Evolutionary conservation across 148 eudicot species (phyloP).

Genomic region (Cornus kousa): DNA sequence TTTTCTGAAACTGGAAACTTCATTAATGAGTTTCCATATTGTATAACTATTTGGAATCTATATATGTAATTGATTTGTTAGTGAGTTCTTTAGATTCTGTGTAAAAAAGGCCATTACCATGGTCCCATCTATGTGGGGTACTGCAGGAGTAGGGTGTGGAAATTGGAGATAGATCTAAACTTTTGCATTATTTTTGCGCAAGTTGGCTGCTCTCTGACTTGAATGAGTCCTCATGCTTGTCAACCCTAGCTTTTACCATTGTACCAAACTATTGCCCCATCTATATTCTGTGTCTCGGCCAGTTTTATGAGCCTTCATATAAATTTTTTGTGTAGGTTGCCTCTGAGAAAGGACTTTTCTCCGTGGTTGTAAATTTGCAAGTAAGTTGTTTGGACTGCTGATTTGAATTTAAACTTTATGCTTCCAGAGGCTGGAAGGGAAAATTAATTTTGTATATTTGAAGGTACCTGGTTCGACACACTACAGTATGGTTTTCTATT

Average conservation of each 20-base stretch:
- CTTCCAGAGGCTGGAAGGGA: constrained; percentile 11
- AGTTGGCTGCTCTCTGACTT: neutral
- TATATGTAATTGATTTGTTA: no score
- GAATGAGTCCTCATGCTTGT: neutral
- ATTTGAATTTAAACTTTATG: constrained; percentile 13
- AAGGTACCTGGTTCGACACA: constrained; percentile 97
- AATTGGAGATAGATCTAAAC: no score
- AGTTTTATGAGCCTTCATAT: constrained; percentile 6
- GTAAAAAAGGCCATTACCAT: no score
- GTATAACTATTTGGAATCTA: no score
- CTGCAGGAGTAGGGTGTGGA: no score
- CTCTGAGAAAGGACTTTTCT: constrained; percentile 79
- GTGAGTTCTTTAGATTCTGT: no score
- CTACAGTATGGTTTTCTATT: constrained; percentile 97
- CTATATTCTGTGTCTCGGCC: neutral
- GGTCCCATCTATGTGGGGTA: no score
- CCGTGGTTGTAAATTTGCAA: constrained; percentile 81
- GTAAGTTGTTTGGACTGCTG: constrained; percentile 46
- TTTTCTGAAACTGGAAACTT: neutral
- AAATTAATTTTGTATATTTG: constrained; percentile 20
- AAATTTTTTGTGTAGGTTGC: constrained; percentile 61
- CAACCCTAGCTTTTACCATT: no score
- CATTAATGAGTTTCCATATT: no score
- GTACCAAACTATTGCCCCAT: no score
- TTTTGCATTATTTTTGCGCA: neutral